Percentiles rank a stretch among this genome's conserved stretches.
Evolutionary conservation across 2,329 filamentous ascomycete genomes (phyloP).

Genomic region (Fusarium odoratissimum): DNA sequence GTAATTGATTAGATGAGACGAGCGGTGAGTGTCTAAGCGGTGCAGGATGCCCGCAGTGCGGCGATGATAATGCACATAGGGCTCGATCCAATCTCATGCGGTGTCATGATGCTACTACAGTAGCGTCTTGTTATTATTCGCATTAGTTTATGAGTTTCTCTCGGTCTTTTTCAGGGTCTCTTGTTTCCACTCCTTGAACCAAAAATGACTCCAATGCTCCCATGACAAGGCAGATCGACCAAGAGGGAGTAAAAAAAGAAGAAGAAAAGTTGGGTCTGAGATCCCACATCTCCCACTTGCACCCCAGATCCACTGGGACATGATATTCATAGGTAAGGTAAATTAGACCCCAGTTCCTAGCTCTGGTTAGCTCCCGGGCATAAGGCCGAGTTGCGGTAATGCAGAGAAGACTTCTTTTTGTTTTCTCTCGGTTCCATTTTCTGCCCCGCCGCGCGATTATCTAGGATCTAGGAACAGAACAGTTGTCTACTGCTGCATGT

Average conservation of each 20-base stretch:
- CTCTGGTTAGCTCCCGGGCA: conserved; percentile 20
- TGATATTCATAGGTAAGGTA: not conserved
- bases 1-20: conserved; percentile 2
- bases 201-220: not conserved
- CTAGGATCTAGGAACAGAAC: conserved; percentile 19
- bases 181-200: not conserved
- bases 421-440: conserved; percentile 26
- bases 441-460: conserved; percentile 13
- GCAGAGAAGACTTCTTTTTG: conserved; percentile 23
- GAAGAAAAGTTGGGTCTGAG: not conserved
- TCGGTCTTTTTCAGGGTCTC: conserved; percentile 24
- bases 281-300: conserved; percentile 33
- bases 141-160: not conserved
- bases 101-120: conserved; percentile 5
- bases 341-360: conserved; percentile 11
- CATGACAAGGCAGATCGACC: not conserved
- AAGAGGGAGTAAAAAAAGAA: not conserved
- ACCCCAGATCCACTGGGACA: conserved; percentile 36
- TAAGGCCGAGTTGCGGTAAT: conserved; percentile 24
- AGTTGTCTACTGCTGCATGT: conserved; percentile 14
- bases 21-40: conserved; percentile 29
- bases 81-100: conserved; percentile 14
- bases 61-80: conserved; percentile 10
- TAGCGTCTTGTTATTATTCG: conserved; percentile 2
- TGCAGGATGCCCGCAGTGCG: conserved; percentile 5